Conservation (phyloP, 768 basidiomycete species). For the Chlorophyllum brunneum region DNA sequence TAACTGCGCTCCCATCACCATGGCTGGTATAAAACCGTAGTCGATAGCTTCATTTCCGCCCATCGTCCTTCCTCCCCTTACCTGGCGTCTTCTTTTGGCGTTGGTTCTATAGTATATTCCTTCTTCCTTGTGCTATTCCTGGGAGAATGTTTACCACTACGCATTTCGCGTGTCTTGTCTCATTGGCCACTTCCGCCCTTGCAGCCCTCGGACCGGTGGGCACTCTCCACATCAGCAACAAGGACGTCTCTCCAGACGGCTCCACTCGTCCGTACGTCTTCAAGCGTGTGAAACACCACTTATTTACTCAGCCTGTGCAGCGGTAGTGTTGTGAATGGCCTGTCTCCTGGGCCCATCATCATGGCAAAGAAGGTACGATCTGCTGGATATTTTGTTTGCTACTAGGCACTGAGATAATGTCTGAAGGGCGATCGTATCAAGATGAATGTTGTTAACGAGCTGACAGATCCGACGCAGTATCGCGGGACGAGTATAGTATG, state of each 20-base stretch:
- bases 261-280: constrained; percentile 10
- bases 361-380: constrained; percentile 6
- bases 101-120: too few relatives aligned
- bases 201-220: neutral
- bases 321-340: neutral
- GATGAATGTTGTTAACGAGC: constrained; percentile 42
- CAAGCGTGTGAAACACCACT: constrained; percentile 9
- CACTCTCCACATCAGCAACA: constrained; percentile 1
- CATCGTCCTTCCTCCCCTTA: too few relatives aligned
- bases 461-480: constrained; percentile 46
- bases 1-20: neutral
- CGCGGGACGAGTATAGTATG: constrained; percentile 45
- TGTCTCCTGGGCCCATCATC: constrained; percentile 14
- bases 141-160: neutral
- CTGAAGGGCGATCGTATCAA: constrained; percentile 32
- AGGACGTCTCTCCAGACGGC: constrained; percentile 7
- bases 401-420: neutral
- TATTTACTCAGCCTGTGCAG: neutral
- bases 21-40: neutral
- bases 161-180: neutral
- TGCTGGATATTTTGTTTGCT: neutral
- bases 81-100: too few relatives aligned
- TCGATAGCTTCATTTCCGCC: too few relatives aligned
- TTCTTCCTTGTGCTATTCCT: neutral
- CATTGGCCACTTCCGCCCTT: neutral